Evolutionary conservation across 164 flowering plant genomes (phyloP).

Genomic region (Magnolia kwangsiensis): DNA sequence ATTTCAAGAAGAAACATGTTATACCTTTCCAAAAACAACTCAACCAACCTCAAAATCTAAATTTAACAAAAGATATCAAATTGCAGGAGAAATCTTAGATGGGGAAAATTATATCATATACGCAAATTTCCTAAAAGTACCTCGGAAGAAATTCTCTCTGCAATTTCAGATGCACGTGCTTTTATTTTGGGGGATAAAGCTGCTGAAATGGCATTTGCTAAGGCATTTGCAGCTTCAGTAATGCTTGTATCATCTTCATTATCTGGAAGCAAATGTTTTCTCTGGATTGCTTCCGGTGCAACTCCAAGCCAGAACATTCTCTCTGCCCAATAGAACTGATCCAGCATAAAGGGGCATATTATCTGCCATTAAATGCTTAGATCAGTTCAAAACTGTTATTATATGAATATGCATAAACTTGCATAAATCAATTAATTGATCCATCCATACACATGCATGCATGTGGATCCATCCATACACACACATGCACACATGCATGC

Average conservation of each 20-base stretch:
- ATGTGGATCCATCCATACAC: background rate
- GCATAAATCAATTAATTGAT: too few relatives aligned
- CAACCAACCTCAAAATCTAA: background rate
- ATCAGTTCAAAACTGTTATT: background rate
- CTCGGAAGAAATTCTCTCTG: constrained; percentile 60
- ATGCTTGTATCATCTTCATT: constrained; percentile 36
- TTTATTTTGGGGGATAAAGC: constrained; percentile 58
- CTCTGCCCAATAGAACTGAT: constrained; percentile 98
- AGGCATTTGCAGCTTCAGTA: constrained; percentile 43
- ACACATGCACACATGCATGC: constrained; percentile 3
- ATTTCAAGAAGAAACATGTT: background rate
- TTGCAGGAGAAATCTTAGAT: background rate
- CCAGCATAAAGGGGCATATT: constrained; percentile 82
- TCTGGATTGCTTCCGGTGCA: constrained; percentile 71
- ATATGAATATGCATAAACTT: too few relatives aligned
- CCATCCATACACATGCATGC: background rate
- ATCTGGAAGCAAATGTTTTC: constrained; percentile 60
- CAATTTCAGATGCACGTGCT: constrained; percentile 51
- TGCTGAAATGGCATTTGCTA: constrained; percentile 43
- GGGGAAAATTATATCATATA: background rate
- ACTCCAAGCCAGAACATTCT: constrained; percentile 97
- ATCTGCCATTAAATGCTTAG: constrained; percentile 41
- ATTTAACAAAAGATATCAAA: background rate
- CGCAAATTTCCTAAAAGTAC: constrained; percentile 26
- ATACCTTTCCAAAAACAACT: background rate